A percentile compares a stretch with the other conserved stretches of the same genome.
phyloP scores from a whole-genome alignment of 2,329 filamentous ascomycete genomes.

The Ophiostoma ulmi region DNA sequence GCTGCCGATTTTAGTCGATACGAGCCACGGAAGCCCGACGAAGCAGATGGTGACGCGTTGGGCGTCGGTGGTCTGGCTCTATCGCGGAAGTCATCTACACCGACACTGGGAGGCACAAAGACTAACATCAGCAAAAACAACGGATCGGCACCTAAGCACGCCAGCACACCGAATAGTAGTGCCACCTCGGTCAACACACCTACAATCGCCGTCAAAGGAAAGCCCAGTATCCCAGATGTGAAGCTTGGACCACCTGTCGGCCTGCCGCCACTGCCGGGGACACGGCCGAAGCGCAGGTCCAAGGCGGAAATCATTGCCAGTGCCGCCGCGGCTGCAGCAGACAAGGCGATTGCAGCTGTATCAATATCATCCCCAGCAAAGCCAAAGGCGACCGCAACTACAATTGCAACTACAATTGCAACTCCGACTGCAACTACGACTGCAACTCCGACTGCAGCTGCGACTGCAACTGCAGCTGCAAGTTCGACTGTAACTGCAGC shows the following conservation, averaged over 20 bases:
- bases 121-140: too few species aligned
- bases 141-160: neutral
- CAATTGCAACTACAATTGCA: neutral
- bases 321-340: conserved; percentile 10
- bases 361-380: neutral
- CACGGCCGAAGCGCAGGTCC: neutral
- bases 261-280: neutral
- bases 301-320: neutral
- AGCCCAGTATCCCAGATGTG: neutral
- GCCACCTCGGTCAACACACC: conserved; percentile 23
- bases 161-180: neutral
- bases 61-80: neutral
- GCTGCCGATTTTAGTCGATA: conserved; percentile 49
- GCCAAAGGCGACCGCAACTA: neutral
- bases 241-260: neutral
- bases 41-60: neutral
- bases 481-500: neutral
- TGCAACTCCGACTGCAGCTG: too few species aligned
- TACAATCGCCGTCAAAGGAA: neutral
- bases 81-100: conserved; percentile 17
- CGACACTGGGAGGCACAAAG: conserved; percentile 10
- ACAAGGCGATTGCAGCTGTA: conserved; percentile 4
- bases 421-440: too few species aligned
- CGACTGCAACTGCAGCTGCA: neutral
- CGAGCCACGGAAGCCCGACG: conserved; percentile 41